Evolutionary conservation across 73 alveolate species (phyloP).

Genomic region (Paramecium sexaurelia): DNA sequence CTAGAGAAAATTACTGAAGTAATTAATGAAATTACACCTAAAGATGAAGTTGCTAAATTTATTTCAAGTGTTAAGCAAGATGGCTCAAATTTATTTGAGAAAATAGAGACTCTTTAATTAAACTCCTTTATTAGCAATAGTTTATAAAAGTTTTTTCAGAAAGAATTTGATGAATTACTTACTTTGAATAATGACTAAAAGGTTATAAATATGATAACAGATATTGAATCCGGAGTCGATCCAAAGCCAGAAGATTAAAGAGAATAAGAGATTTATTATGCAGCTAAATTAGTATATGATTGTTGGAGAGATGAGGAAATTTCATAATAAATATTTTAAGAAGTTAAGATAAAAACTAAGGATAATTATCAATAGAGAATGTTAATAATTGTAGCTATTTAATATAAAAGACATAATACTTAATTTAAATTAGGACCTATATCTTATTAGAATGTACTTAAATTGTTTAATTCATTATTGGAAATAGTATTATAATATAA

Average conservation of each 20-base stretch:
- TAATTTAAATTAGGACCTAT: neutral
- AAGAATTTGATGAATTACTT: constrained; percentile 45
- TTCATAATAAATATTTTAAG: neutral
- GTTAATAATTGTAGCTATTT: neutral
- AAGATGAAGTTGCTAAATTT: constrained; percentile 12
- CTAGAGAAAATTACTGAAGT: constrained; percentile 42
- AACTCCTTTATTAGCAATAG: constrained; percentile 29
- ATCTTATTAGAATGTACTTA: neutral
- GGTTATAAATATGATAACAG: neutral
- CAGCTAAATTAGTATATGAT: neutral
- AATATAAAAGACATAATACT: neutral
- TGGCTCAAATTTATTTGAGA: neutral
- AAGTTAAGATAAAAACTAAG: neutral
- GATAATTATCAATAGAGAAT: neutral
- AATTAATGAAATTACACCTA: neutral
- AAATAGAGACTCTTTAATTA: neutral
- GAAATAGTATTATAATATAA: neutral
- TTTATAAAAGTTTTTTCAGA: constrained; percentile 11
- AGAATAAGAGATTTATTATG: neutral
- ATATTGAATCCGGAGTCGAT: neutral
- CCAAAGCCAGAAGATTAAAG: neutral
- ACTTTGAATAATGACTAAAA: neutral
- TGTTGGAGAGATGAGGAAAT: neutral
- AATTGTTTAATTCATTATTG: neutral
- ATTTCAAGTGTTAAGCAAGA: neutral